Evolutionary conservation across 148 eudicot genomes (phyloP).

Genomic region (Rhododendron griersonianum): DNA sequence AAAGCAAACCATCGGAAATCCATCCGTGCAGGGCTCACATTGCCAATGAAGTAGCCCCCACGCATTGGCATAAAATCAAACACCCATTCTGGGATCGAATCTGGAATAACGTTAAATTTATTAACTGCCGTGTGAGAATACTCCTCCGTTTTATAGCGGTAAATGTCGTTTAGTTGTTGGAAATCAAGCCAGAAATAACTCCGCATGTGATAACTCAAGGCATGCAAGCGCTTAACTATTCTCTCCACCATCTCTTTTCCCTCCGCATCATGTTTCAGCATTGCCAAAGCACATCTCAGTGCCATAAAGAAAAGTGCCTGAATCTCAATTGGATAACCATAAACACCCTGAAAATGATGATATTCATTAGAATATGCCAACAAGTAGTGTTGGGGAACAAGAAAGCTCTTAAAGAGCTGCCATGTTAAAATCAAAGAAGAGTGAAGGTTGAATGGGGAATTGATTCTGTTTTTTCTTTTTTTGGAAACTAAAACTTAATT

Average conservation of each 20-base stretch:
- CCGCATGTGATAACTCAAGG: slow-evolving; percentile 91
- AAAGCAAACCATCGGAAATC: slow-evolving; percentile 97
- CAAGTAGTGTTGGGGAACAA: neutral
- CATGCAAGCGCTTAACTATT: slow-evolving; percentile 84
- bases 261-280: slow-evolving; percentile 87
- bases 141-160: slow-evolving; percentile 94
- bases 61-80: slow-evolving; percentile 94
- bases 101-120: slow-evolving; percentile 88
- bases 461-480: neutral
- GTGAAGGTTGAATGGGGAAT: neutral
- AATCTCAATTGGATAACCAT: slow-evolving; percentile 98
- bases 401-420: neutral
- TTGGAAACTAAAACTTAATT: neutral
- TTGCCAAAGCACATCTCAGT: slow-evolving; percentile 65
- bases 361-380: slow-evolving; percentile 4
- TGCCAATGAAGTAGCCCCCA: slow-evolving; percentile 94
- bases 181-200: slow-evolving; percentile 97
- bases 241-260: slow-evolving; percentile 88
- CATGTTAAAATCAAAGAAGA: neutral
- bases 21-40: slow-evolving; percentile 97
- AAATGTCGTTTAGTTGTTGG: slow-evolving; percentile 84
- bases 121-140: slow-evolving; percentile 98
- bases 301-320: slow-evolving; percentile 98
- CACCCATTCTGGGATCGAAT: slow-evolving; percentile 97
- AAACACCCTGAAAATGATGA: slow-evolving; percentile 61